Evolutionary conservation across 176 grass and related monocot species (phyloP).

Genomic region (Triticum urartu): DNA sequence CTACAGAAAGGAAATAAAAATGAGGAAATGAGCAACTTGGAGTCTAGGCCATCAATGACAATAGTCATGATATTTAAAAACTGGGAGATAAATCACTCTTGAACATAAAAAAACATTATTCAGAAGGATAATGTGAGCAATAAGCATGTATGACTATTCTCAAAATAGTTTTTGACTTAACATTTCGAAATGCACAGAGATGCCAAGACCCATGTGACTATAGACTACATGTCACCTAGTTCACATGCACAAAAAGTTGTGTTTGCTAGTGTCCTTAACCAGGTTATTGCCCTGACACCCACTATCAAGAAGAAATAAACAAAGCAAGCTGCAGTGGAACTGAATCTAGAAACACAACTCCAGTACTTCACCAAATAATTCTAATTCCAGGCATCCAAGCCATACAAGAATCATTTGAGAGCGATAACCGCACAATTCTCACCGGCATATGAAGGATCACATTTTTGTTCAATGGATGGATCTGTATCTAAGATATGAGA

Average conservation of each 20-base stretch:
- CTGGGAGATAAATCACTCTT: constrained; percentile 5
- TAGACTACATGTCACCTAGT: background rate
- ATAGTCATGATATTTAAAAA: background rate
- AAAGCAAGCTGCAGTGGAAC: background rate
- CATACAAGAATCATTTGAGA: background rate
- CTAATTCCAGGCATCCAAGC: background rate
- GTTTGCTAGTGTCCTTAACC: background rate
- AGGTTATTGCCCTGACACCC: background rate
- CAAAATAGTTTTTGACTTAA: background rate
- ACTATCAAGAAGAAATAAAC: background rate
- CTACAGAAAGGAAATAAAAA: constrained; percentile 37
- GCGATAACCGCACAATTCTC: background rate
- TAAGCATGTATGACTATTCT: background rate
- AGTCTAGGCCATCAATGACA: background rate
- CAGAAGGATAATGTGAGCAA: background rate
- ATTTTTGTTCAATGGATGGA: background rate
- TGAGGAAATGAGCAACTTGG: background rate
- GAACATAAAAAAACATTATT: background rate
- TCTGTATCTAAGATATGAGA: background rate
- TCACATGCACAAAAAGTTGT: background rate
- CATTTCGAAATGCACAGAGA: background rate
- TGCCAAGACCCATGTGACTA: background rate
- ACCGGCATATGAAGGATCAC: background rate
- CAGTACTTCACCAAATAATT: background rate
- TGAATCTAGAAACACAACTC: background rate